These are phyloP conservation scores for Solanum habrochaites DNA, from an alignment of 257 asterid species.

Conservation along the genomic window DNA sequence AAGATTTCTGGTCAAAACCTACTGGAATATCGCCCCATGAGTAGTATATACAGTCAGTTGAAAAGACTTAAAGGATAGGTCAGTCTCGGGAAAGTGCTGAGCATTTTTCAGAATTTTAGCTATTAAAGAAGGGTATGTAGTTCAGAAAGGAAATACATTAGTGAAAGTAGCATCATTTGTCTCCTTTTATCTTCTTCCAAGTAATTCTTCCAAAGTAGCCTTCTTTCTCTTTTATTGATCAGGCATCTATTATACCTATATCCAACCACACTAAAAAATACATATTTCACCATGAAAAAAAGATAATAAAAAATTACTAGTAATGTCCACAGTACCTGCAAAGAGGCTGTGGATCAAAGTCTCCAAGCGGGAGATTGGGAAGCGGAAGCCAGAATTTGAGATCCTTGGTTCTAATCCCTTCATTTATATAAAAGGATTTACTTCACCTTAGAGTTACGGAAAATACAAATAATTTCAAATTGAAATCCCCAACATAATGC, in stretches of 20 bases:
- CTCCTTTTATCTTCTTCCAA: background rate
- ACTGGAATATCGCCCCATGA: background rate
- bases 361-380: slow-evolving; percentile 35
- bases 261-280: background rate
- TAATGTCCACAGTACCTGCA: slow-evolving; percentile 44
- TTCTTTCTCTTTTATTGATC: background rate
- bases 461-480: background rate
- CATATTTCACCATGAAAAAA: background rate
- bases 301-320: background rate
- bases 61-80: background rate
- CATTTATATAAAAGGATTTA: background rate
- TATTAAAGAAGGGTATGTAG: background rate
- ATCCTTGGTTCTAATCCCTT: slow-evolving; percentile 58
- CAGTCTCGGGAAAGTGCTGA: background rate
- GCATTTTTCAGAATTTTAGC: background rate
- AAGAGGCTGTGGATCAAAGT: slow-evolving; percentile 51
- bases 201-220: background rate
- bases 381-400: slow-evolving; percentile 38
- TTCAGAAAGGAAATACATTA: background rate
- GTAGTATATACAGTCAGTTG: background rate
- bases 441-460: background rate
- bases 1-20: background rate
- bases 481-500: background rate
- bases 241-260: background rate
- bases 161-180: background rate